Base-by-base conservation (phyloP, 495 filamentous ascomycete species). In the Hypoxylon fragiforme region DNA sequence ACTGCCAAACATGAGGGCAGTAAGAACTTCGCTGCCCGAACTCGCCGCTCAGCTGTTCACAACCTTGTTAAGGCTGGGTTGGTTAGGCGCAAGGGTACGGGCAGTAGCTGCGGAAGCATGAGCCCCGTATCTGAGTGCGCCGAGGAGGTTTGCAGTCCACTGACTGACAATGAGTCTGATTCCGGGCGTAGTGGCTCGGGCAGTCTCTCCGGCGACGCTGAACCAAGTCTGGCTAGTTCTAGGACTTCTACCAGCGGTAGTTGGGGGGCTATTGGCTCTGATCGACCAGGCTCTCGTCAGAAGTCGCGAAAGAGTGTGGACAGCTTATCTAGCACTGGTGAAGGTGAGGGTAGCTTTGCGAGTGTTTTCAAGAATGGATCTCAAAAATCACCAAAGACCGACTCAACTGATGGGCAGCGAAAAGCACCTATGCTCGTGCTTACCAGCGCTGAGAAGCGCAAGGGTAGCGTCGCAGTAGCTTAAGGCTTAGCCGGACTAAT, bases 1-100 rank as follows among this genome's bases (percentile, higher is more conserved):
- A 99, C 94, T 3, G 85, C 90, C 37, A 96, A 91, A 73, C 85
- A 94, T 57, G 92, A 96, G 64, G 94, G 95, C 28, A 96, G 92
- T 83, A 95, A 96, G 81, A 99, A 99, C 74, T 99, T 99, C 71
- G 86, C 89, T 14, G 86, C 90, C 24, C 92, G 92, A 56, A 91
- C 94, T 63, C 91, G 94, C 40, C 91, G 92, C 54, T 88, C 87
- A 61, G 95, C 95, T 12, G 84, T 98, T 36, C 86, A 88, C 74
- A 96, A 89, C 63, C 79, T 98, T 39, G 88, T 97, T 41, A 89
- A 90, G 57, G 92, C 92, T 49, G 91, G 92, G 13, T 81, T 91
- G 52, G 90, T 94, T 68, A 88, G 94, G 46, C 89, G 92, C 58
- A 81, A 84, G 71, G 82, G 78, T 48, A 75, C 78, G 26, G 79